These are phyloP conservation scores for Comarum palustre DNA, from an alignment of 306 rosid species.

Conservation along the genomic window DNA sequence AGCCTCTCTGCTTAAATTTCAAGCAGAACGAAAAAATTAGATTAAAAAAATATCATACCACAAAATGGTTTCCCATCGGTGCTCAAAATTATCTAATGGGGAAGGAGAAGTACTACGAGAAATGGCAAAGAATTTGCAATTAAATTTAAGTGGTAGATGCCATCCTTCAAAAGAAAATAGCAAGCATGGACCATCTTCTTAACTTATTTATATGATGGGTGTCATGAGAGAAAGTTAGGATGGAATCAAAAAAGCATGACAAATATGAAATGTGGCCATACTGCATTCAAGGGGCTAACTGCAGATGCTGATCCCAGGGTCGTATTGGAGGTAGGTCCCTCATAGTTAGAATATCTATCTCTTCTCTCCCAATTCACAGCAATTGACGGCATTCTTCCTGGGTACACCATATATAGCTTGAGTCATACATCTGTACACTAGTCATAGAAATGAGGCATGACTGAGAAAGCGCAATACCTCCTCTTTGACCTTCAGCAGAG, in stretches of 20 bases:
- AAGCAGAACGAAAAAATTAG: conserved; percentile 8
- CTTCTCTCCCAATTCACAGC: conserved; percentile 74
- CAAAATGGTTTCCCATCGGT: background rate
- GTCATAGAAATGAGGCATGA: conserved; percentile 25
- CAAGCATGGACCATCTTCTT: background rate
- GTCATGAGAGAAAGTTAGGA: conserved; percentile 19
- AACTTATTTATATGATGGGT: background rate
- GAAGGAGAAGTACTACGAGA: background rate
- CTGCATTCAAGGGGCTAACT: conserved; percentile 54
- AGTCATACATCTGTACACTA: conserved; percentile 22
- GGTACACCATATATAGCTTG: conserved; percentile 22
- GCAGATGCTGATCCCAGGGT: conserved; percentile 53
- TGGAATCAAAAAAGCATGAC: conserved; percentile 11
- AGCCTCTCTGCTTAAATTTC: conserved; percentile 68
- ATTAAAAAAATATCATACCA: background rate
- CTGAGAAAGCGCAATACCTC: conserved; percentile 47
- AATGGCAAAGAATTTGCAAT: background rate
- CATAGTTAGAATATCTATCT: conserved; percentile 64
- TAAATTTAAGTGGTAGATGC: background rate
- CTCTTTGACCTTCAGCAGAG: conserved; percentile 61
- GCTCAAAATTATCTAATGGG: background rate
- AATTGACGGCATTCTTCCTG: conserved; percentile 72
- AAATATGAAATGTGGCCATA: conserved; percentile 34
- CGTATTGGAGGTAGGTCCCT: conserved; percentile 51
- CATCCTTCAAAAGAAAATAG: background rate